These are phyloP conservation scores for Iris pallida DNA, from an alignment of 116 monocot genomes.

Conservation along the genomic window DNA sequence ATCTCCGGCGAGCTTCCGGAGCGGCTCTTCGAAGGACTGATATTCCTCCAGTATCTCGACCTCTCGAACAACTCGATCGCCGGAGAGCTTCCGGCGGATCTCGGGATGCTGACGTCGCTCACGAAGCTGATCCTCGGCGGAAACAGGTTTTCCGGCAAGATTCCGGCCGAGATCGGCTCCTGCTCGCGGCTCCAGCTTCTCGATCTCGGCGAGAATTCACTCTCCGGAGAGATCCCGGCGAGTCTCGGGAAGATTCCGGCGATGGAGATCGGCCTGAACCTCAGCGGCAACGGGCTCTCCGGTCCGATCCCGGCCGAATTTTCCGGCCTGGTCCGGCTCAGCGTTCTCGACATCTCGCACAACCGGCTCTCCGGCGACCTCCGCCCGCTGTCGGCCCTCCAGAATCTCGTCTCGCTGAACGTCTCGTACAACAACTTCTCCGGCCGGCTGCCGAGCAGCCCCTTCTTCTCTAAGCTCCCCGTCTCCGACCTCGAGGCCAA, in stretches of 20 bases:
- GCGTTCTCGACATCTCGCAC: slow-evolving; percentile 71
- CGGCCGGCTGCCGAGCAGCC: slow-evolving; percentile 44
- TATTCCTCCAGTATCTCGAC: slow-evolving; percentile 59
- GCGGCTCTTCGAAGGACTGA: slow-evolving; percentile 29
- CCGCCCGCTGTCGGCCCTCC: slow-evolving; percentile 35
- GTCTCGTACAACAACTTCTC: slow-evolving; percentile 78
- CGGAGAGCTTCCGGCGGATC: slow-evolving; percentile 29
- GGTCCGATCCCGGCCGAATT: slow-evolving; percentile 60
- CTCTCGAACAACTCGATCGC: slow-evolving; percentile 58
- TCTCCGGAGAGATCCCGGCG: slow-evolving; percentile 39
- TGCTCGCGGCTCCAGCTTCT: slow-evolving; percentile 60
- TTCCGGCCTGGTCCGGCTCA: slow-evolving; percentile 50
- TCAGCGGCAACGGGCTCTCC: slow-evolving; percentile 57
- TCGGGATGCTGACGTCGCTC: slow-evolving; percentile 44
- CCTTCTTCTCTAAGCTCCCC: slow-evolving; percentile 77
- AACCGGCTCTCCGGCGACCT: slow-evolving; percentile 67
- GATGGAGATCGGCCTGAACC: slow-evolving; percentile 58
- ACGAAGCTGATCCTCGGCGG: slow-evolving; percentile 58
- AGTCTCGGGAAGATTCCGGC: slow-evolving; percentile 47
- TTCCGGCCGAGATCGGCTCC: slow-evolving; percentile 56
- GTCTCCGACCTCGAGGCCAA: slow-evolving; percentile 57
- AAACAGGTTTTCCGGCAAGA: slow-evolving; percentile 54
- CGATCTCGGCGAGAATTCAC: slow-evolving; percentile 55
- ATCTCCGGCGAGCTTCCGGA: slow-evolving; percentile 40
- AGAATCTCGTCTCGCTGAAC: slow-evolving; percentile 76